Evolutionary conservation across 1,284 basidiomycete genomes (phyloP).

Genomic region (Ceratobasidium sp.): DNA sequence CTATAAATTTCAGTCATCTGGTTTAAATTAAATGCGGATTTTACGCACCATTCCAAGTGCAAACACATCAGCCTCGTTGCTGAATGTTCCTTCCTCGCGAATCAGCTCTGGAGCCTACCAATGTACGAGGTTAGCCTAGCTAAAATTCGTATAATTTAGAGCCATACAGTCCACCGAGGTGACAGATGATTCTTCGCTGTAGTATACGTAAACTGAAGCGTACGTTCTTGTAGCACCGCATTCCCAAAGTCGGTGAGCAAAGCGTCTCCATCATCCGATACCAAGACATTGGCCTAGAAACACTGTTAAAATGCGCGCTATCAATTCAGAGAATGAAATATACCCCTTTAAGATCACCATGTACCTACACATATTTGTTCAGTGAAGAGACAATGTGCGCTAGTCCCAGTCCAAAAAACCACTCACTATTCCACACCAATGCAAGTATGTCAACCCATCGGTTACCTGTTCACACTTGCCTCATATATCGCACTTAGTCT

Average conservation of each 20-base stretch:
- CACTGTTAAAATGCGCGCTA: not conserved
- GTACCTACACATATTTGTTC: not conserved
- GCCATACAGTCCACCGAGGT: conserved; percentile 16
- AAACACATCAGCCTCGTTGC: conserved; percentile 5
- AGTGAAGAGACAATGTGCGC: not conserved
- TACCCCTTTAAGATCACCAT: not conserved
- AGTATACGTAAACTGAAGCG: conserved; percentile 20
- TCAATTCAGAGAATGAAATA: not conserved
- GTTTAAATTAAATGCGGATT: not conserved
- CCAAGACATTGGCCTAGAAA: not conserved
- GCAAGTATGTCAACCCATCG: not conserved
- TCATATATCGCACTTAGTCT: not conserved
- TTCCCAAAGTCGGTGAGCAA: conserved; percentile 25
- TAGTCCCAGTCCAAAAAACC: not conserved
- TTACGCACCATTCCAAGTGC: conserved; percentile 24
- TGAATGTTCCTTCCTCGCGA: not conserved
- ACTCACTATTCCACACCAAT: not conserved
- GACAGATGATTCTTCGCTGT: not conserved
- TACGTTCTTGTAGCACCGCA: conserved; percentile 10
- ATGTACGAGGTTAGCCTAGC: no score
- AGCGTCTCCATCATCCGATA: not conserved
- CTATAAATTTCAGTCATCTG: not conserved
- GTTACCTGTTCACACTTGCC: not conserved
- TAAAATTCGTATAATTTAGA: not conserved
- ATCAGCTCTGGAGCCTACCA: conserved; percentile 23